These are phyloP conservation scores for Saccharomycopsis babjevae DNA, from an alignment of 805 yeast genomes.

Conservation along the genomic window DNA sequence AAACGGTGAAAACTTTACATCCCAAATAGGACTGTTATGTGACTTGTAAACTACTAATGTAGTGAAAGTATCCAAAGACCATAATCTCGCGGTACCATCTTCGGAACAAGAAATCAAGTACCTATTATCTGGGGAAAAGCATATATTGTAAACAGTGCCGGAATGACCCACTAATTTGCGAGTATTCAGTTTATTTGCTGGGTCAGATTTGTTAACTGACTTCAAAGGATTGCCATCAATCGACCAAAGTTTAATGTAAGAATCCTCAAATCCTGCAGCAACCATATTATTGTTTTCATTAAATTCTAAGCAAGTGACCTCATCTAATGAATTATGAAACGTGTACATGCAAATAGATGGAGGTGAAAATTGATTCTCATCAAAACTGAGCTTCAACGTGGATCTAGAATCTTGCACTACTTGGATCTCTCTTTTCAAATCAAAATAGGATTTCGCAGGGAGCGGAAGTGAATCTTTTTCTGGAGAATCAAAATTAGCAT, in stretches of 20 bases:
- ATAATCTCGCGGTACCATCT: constrained; percentile 82
- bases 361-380: constrained; percentile 51
- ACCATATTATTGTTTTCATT: constrained; percentile 78
- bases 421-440: constrained; percentile 67
- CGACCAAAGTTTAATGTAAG: constrained; percentile 85
- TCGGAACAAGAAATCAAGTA: constrained; percentile 77
- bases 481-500: constrained; percentile 53
- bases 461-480: constrained; percentile 67
- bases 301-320: constrained; percentile 76
- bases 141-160: constrained; percentile 85
- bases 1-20: constrained; percentile 84
- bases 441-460: constrained; percentile 73
- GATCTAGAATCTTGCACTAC: constrained; percentile 76
- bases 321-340: constrained; percentile 88
- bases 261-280: constrained; percentile 93
- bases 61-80: constrained; percentile 89
- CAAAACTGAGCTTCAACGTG: constrained; percentile 36
- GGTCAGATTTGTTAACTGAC: constrained; percentile 48
- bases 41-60: constrained; percentile 92
- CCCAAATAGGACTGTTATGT: constrained; percentile 96
- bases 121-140: constrained; percentile 84
- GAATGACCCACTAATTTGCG: constrained; percentile 72
- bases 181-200: constrained; percentile 35
- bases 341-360: constrained; percentile 98
- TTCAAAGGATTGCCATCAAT: constrained; percentile 81